Percentiles rank a stretch among this genome's conserved stretches.
These are phyloP conservation scores for Globisporangium recalcitrans DNA, from an alignment of 352 stramenopile species.

Conservation along the genomic window DNA sequence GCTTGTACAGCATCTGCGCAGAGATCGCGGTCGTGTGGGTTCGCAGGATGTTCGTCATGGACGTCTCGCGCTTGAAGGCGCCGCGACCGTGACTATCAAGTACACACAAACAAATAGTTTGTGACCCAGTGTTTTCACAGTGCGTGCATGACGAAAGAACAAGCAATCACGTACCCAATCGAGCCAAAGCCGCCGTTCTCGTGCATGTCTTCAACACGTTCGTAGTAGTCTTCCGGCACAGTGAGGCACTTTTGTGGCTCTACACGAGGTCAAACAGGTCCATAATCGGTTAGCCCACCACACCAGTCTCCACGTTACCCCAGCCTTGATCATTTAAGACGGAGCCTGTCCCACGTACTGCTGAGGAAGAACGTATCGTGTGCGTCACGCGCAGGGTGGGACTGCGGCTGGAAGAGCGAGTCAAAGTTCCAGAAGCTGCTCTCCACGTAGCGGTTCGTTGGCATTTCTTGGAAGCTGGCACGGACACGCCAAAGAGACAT, in stretches of 20 bases:
- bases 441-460: constrained; percentile 99
- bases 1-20: constrained; percentile 98
- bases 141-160: too few relatives aligned
- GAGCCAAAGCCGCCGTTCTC: constrained; percentile 94
- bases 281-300: constrained; percentile 1
- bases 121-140: not conserved
- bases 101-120: not conserved
- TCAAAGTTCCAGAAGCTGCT: constrained; percentile 99
- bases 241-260: constrained; percentile 64
- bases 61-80: constrained; percentile 92
- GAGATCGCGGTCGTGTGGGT: constrained; percentile 99
- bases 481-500: not conserved
- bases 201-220: constrained; percentile 98
- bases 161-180: constrained; percentile 98
- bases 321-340: not conserved
- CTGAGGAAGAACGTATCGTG: constrained; percentile 99
- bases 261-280: constrained; percentile 14
- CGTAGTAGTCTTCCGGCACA: constrained; percentile 99
- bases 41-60: constrained; percentile 98
- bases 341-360: constrained; percentile 29
- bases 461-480: constrained; percentile 97
- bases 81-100: constrained; percentile 54
- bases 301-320: not conserved
- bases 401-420: constrained; percentile 99
- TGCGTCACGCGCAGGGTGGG: constrained; percentile 96